These are phyloP conservation scores for Acanthamoeba royreba DNA, from an alignment of 208 protist species.

Conservation along the genomic window DNA sequence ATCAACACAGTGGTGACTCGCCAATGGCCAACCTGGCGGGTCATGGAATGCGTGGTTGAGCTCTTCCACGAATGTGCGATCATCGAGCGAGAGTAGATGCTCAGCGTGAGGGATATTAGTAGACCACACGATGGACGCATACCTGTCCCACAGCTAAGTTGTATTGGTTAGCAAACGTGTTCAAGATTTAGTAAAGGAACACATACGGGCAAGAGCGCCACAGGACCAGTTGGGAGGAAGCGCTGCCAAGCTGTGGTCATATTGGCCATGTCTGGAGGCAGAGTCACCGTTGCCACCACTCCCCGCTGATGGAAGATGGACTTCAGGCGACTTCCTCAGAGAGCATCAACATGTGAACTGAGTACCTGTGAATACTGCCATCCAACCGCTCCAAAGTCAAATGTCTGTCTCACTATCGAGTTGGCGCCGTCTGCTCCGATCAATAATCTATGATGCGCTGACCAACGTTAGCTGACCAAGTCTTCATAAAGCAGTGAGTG, in stretches of 20 bases:
- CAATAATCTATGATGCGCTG: background rate
- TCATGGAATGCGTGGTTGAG: constrained; percentile 48
- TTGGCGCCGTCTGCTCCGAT: constrained; percentile 57
- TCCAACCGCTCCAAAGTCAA: constrained; percentile 2
- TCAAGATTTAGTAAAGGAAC: too few relatives aligned
- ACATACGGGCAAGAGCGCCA: constrained; percentile 63
- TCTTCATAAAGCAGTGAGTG: too few relatives aligned
- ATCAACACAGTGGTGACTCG: too few relatives aligned
- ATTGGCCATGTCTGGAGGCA: background rate
- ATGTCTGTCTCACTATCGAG: constrained; percentile 38
- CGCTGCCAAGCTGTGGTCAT: constrained; percentile 59
- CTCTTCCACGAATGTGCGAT: constrained; percentile 5
- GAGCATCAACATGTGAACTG: too few relatives aligned
- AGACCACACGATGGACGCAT: constrained; percentile 52
- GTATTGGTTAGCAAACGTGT: too few relatives aligned
- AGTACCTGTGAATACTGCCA: constrained; percentile 35
- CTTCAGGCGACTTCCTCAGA: too few relatives aligned
- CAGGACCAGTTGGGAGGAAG: constrained; percentile 55
- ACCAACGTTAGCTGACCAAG: background rate
- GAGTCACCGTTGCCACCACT: constrained; percentile 27
- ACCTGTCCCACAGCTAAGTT: constrained; percentile 36
- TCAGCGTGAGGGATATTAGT: constrained; percentile 32
- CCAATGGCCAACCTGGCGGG: background rate
- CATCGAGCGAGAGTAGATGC: background rate
- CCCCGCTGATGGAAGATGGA: too few relatives aligned